A percentile compares a stretch with the other conserved stretches of the same genome.
phyloP scores from a whole-genome alignment of 805 yeast species.

The Candida ipomoeae region DNA sequence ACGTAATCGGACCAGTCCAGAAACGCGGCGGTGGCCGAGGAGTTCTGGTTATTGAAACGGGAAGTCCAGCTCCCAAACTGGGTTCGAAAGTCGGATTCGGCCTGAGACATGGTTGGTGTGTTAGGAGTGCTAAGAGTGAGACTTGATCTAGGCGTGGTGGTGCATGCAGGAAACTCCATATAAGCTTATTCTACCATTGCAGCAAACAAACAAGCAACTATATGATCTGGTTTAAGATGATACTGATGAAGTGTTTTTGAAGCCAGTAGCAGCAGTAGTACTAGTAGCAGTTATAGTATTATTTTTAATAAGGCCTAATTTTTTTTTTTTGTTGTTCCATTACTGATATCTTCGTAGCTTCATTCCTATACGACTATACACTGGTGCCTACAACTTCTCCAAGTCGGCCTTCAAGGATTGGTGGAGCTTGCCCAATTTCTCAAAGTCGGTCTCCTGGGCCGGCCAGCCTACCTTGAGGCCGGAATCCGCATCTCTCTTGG shows the following conservation, averaged over 20 bases:
- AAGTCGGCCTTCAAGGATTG: conserved; percentile 43
- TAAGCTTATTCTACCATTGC: no score
- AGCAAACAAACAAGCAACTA: no score
- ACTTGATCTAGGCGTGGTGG: neutral
- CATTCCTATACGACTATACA: neutral
- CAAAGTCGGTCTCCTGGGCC: conserved; percentile 73
- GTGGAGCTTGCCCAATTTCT: conserved; percentile 62
- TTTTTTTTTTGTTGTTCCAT: no score
- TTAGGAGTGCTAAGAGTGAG: neutral
- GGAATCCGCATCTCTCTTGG: conserved; percentile 66
- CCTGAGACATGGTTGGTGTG: conserved; percentile 14
- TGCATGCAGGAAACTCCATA: neutral
- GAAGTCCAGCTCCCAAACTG: conserved; percentile 19
- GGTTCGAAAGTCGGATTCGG: conserved; percentile 19
- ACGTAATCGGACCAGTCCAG: conserved; percentile 44
- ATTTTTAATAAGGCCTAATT: no score
- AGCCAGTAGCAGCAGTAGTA: no score
- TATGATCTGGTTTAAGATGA: no score
- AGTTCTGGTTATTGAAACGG: conserved; percentile 8
- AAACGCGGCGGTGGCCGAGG: conserved; percentile 22
- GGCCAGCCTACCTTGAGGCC: conserved; percentile 96
- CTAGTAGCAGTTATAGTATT: no score
- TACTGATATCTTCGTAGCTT: no score
- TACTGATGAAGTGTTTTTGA: no score
- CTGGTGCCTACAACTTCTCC: conserved; percentile 15